Percentiles rank a stretch among this genome's conserved stretches.
These are phyloP conservation scores for Paraglomus occultum DNA, from an alignment of 192 early-diverging fungal species.

Conservation along the genomic window DNA sequence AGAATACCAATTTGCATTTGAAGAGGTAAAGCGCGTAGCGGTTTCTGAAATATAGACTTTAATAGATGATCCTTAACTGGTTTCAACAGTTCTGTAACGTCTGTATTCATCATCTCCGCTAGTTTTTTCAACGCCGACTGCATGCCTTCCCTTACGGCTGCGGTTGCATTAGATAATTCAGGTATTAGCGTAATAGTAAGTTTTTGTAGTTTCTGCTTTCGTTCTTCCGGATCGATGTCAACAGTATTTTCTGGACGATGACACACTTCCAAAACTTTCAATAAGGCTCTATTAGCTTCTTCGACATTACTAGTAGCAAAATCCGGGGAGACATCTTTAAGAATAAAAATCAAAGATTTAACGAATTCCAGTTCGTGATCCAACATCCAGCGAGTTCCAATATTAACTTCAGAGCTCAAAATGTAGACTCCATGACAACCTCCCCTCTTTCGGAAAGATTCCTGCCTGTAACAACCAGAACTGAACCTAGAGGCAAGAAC, in stretches of 20 bases:
- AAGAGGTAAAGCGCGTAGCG: slow-evolving; percentile 91
- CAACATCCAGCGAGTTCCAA: slow-evolving; percentile 91
- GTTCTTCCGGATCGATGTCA: slow-evolving; percentile 35
- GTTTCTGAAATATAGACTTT: slow-evolving; percentile 93
- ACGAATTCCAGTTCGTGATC: slow-evolving; percentile 93
- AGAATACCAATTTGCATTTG: slow-evolving; percentile 98
- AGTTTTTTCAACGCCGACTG: slow-evolving; percentile 80
- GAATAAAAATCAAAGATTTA: slow-evolving; percentile 87
- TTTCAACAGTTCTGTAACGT: slow-evolving; percentile 80
- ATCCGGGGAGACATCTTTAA: slow-evolving; percentile 87
- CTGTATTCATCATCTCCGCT: slow-evolving; percentile 72
- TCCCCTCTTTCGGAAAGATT: slow-evolving; percentile 83
- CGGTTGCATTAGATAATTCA: slow-evolving; percentile 91
- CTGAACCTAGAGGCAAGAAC: slow-evolving; percentile 82
- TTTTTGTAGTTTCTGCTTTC: slow-evolving; percentile 65
- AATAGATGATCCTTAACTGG: slow-evolving; percentile 85
- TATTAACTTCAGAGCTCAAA: slow-evolving; percentile 74
- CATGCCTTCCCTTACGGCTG: slow-evolving; percentile 82
- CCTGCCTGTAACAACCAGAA: slow-evolving; percentile 88
- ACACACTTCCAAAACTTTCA: slow-evolving; percentile 72
- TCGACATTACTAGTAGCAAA: slow-evolving; percentile 71
- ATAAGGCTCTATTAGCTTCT: slow-evolving; percentile 68
- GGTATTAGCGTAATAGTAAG: slow-evolving; percentile 77
- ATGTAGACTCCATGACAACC: slow-evolving; percentile 89
- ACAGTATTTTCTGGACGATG: slow-evolving; percentile 52